Conservation (phyloP, 1,139 yeast genomes). For the Pichia sp. region DNA sequence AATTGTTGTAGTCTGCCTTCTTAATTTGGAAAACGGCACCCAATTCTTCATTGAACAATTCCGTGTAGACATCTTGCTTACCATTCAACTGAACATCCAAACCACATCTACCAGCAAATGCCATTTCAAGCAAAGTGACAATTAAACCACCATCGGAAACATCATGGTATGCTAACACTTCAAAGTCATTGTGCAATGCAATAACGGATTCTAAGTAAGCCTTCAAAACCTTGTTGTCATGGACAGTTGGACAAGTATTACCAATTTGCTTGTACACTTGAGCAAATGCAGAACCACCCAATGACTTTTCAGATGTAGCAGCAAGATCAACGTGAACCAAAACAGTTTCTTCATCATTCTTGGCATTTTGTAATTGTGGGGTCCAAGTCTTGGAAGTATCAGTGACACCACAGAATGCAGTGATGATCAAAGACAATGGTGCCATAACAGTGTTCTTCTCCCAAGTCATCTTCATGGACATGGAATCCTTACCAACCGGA, state of each 20-base stretch:
- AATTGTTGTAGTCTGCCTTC: slow-evolving; percentile 43
- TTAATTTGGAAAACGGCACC: slow-evolving; percentile 94
- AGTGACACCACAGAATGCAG: slow-evolving; percentile 85
- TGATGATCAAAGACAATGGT: slow-evolving; percentile 85
- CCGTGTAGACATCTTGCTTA: slow-evolving; percentile 36
- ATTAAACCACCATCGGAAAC: slow-evolving; percentile 96
- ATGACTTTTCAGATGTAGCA: slow-evolving; percentile 44
- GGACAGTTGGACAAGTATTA: slow-evolving; percentile 75
- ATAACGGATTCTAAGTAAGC: slow-evolving; percentile 63
- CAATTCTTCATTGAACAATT: slow-evolving; percentile 83
- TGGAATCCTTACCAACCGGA: slow-evolving; percentile 98
- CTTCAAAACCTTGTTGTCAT: slow-evolving; percentile 55
- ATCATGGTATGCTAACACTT: slow-evolving; percentile 89
- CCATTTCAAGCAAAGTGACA: slow-evolving; percentile 87
- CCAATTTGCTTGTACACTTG: slow-evolving; percentile 92
- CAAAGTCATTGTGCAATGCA: slow-evolving; percentile 57
- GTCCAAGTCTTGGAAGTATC: slow-evolving; percentile 94
- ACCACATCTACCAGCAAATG: slow-evolving; percentile 93
- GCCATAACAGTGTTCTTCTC: slow-evolving; percentile 87
- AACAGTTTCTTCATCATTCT: slow-evolving; percentile 40
- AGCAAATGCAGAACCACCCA: slow-evolving; percentile 94
- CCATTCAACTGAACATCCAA: slow-evolving; percentile 36
- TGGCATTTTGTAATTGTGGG: slow-evolving; percentile 68
- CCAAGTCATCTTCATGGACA: slow-evolving; percentile 99
- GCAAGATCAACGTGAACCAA: slow-evolving; percentile 81